A percentile compares a stretch with the other conserved stretches of the same genome.
Evolutionary conservation across 2,329 filamentous ascomycete species (phyloP).

Genomic region (Mollisiaceae sp.): DNA sequence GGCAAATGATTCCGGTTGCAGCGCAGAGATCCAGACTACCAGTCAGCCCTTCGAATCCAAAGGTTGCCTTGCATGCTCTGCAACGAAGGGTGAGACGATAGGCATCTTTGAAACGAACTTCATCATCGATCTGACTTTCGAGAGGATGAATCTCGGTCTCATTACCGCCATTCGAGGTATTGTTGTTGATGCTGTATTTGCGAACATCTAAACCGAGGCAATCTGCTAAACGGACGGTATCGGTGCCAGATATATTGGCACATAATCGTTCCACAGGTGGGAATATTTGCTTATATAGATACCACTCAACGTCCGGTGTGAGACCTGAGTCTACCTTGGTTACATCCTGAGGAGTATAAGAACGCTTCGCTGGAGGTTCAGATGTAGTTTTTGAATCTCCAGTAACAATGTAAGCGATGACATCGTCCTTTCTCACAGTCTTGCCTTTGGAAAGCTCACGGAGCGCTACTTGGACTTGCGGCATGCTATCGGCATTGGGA

Average conservation of each 20-base stretch:
- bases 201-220: conserved; percentile 90
- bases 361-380: conserved; percentile 83
- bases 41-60: conserved; percentile 77
- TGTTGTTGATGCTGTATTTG: conserved; percentile 78
- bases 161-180: conserved; percentile 54
- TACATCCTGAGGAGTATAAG: conserved; percentile 85
- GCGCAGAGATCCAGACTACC: conserved; percentile 64
- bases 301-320: conserved; percentile 93
- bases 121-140: conserved; percentile 92
- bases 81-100: conserved; percentile 79
- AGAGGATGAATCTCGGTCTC: conserved; percentile 84
- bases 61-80: conserved; percentile 74
- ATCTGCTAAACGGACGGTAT: conserved; percentile 86
- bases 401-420: conserved; percentile 95
- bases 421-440: conserved; percentile 87
- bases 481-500: conserved; percentile 93
- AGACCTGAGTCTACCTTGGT: conserved; percentile 77
- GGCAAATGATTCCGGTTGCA: conserved; percentile 76
- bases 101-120: conserved; percentile 85
- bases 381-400: conserved; percentile 65
- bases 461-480: conserved; percentile 93
- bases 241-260: conserved; percentile 92
- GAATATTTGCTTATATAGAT: conserved; percentile 97
- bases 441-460: conserved; percentile 88
- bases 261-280: conserved; percentile 97